A percentile compares a stretch with the other conserved stretches of the same genome.
phyloP scores from a whole-genome alignment of 139 green algal species.

The Auxenochlorella pyrenoidosa region DNA sequence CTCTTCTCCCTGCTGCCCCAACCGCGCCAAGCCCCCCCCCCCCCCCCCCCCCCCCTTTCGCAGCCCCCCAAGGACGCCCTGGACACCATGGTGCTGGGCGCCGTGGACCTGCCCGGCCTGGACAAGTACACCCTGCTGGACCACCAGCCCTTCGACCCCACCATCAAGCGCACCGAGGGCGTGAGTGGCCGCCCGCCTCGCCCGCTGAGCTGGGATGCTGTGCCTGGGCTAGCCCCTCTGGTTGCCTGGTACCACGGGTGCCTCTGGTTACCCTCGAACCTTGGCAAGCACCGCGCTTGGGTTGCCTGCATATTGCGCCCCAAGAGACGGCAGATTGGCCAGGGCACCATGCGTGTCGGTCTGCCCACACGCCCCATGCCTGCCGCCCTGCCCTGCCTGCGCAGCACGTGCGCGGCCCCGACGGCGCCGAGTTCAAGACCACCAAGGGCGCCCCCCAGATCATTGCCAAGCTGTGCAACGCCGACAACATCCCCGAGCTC shows the following conservation, averaged over 20 bases:
- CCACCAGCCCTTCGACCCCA: conserved; percentile 91
- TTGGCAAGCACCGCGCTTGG: too few species aligned
- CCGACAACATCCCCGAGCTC: conserved; percentile 49
- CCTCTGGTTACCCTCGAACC: too few species aligned
- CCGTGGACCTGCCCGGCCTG: conserved; percentile 61
- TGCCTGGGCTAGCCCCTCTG: not conserved
- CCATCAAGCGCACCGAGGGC: conserved; percentile 86
- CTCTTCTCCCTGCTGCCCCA: not conserved
- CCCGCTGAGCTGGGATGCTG: too few species aligned
- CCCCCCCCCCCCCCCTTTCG: not conserved
- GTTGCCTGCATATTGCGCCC: too few species aligned
- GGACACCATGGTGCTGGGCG: conserved; percentile 83
- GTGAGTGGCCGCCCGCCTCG: not conserved
- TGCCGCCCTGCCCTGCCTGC: not conserved
- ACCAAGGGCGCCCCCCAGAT: conserved; percentile 77
- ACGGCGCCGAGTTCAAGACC: conserved; percentile 74
- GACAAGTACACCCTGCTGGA: conserved; percentile 63
- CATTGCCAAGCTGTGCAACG: conserved; percentile 57
- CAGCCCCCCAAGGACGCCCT: conserved; percentile 82
- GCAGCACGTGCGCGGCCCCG: conserved; percentile 49
- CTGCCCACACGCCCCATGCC: not conserved
- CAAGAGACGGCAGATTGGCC: too few species aligned
- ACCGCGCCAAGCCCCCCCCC: not conserved
- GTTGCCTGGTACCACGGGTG: too few species aligned
- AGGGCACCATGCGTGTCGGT: not conserved